A percentile compares a stretch with the other conserved stretches of the same genome.
phyloP scores from a whole-genome alignment of 2,329 filamentous ascomycete genomes.

The Dactylellina drechsleri region DNA sequence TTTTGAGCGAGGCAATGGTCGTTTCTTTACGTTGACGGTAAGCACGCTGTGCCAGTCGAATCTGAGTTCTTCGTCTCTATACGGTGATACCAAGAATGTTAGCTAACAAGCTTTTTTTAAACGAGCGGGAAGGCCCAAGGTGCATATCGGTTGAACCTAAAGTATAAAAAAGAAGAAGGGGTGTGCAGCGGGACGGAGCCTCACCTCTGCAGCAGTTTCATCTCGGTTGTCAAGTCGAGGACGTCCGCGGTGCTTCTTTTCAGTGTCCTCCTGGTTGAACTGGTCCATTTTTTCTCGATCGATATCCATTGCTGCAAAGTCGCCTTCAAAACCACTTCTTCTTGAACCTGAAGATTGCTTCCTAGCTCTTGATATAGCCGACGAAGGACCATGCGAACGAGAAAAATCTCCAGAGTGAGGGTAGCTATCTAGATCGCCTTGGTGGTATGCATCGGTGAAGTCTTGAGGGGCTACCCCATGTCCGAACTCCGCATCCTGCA shows the following conservation, averaged over 20 bases:
- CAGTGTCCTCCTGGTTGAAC: slow-evolving; percentile 63
- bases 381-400: slow-evolving; percentile 45
- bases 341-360: slow-evolving; percentile 52
- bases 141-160: slow-evolving; percentile 34
- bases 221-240: slow-evolving; percentile 80
- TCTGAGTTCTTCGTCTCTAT: slow-evolving; percentile 84
- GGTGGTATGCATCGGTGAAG: slow-evolving; percentile 54
- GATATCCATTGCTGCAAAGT: slow-evolving; percentile 52
- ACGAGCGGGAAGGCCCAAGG: slow-evolving; percentile 27
- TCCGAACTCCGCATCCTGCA: slow-evolving; percentile 54
- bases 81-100: slow-evolving; percentile 51
- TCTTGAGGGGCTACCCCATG: slow-evolving; percentile 53
- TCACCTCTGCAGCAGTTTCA: slow-evolving; percentile 80
- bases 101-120: slow-evolving; percentile 29
- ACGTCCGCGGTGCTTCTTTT: slow-evolving; percentile 75
- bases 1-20: slow-evolving; percentile 77
- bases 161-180: slow-evolving; percentile 25
- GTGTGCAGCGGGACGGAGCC: slow-evolving; percentile 59
- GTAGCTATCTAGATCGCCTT: slow-evolving; percentile 54
- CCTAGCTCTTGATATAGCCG: slow-evolving; percentile 48
- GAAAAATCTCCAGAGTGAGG: slow-evolving; percentile 50
- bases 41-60: slow-evolving; percentile 83
- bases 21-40: slow-evolving; percentile 87
- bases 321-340: slow-evolving; percentile 50
- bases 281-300: slow-evolving; percentile 52